Evolutionary conservation across 2,329 filamentous ascomycete species (phyloP).

Genomic region (Hypoxylon sp.): DNA sequence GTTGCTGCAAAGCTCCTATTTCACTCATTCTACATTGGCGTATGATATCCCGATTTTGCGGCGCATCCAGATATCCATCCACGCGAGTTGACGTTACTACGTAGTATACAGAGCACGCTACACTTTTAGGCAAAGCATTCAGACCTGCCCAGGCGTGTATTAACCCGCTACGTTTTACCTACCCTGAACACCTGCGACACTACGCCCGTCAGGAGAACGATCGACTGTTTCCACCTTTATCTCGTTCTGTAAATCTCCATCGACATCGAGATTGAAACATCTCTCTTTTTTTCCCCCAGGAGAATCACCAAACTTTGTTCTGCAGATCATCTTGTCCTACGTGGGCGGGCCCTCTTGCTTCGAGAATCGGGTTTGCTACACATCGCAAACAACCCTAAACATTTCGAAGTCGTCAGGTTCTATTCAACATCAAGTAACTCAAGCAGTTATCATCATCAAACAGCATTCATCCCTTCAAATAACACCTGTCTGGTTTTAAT

Average conservation of each 20-base stretch:
- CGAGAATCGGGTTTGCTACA: conserved; percentile 39
- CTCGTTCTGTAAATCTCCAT: conserved; percentile 43
- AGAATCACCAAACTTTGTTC: conserved; percentile 54
- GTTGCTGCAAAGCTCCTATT: conserved; percentile 28
- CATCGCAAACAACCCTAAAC: conserved; percentile 26
- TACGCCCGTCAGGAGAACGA: conserved; percentile 54
- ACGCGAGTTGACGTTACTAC: conserved; percentile 33
- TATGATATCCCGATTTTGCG: conserved; percentile 33
- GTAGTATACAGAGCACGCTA: conserved; percentile 35
- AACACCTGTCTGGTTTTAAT: conserved; percentile 25
- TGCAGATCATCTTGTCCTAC: conserved; percentile 57
- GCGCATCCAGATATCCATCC: conserved; percentile 33
- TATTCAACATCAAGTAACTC: conserved; percentile 28
- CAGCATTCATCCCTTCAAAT: conserved; percentile 15
- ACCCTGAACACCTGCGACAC: conserved; percentile 59
- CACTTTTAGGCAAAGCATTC: conserved; percentile 46
- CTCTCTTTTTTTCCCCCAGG: conserved; percentile 39
- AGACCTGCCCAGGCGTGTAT: conserved; percentile 40
- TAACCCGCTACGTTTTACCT: conserved; percentile 44
- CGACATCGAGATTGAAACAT: conserved; percentile 48
- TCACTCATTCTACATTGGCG: conserved; percentile 17
- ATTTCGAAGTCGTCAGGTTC: conserved; percentile 23
- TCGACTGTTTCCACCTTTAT: conserved; percentile 53
- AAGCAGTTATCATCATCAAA: conserved; percentile 16
- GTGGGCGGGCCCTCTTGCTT: conserved; percentile 56